Percentiles rank a stretch among this genome's conserved stretches.
Evolutionary conservation across 768 basidiomycete species (phyloP).

Genomic region (Hygrocybe coccinea): DNA sequence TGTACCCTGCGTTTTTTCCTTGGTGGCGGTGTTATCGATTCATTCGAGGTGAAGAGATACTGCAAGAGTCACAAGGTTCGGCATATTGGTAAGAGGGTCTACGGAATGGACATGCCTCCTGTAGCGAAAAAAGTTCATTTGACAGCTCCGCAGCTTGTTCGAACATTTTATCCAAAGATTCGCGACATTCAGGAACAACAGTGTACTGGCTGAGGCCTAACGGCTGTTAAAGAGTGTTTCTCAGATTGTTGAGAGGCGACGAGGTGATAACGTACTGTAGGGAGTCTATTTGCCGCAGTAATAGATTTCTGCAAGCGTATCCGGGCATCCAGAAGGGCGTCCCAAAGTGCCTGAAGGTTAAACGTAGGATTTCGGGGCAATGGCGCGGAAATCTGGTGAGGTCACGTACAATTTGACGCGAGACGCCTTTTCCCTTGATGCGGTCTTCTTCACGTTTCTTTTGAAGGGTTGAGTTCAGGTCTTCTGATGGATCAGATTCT

Average conservation of each 20-base stretch:
- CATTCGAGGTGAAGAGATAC: constrained; percentile 45
- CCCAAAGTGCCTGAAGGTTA: constrained; percentile 67
- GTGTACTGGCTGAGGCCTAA: constrained; percentile 34
- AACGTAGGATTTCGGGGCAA: neutral
- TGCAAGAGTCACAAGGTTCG: constrained; percentile 19
- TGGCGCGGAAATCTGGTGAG: neutral
- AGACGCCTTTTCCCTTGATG: constrained; percentile 79
- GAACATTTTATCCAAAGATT: constrained; percentile 49
- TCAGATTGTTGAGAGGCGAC: constrained; percentile 4
- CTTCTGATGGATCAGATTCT: constrained; percentile 24
- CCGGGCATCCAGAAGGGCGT: constrained; percentile 81
- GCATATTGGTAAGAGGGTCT: neutral
- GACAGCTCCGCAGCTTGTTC: constrained; percentile 57
- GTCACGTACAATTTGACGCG: constrained; percentile 70
- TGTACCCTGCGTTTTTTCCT: constrained; percentile 53
- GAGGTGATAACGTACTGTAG: constrained; percentile 43
- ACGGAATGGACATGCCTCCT: constrained; percentile 46
- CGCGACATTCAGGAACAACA: constrained; percentile 37
- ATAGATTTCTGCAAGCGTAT: constrained; percentile 87
- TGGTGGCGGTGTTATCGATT: constrained; percentile 44
- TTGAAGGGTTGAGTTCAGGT: constrained; percentile 50
- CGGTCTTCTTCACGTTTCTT: constrained; percentile 63
- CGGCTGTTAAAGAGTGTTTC: constrained; percentile 24
- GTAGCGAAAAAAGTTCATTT: constrained; percentile 62
- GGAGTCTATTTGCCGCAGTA: constrained; percentile 58